Percentiles rank a stretch among this genome's conserved stretches.
Evolutionary conservation across 768 basidiomycete species (phyloP).

Genomic region (Dacryopinax spathularia): DNA sequence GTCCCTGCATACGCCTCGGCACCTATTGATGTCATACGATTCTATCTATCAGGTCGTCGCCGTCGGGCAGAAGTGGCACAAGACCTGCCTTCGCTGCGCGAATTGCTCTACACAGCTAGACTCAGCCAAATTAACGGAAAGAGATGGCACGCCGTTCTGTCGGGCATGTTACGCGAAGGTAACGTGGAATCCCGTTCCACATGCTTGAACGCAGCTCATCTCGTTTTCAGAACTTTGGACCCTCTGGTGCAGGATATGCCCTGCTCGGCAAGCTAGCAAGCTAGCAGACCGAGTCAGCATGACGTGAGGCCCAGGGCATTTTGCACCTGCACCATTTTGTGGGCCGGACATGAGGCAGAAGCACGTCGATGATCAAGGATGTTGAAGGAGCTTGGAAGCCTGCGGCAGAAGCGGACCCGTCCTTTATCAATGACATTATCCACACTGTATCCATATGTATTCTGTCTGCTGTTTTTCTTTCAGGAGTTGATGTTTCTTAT

Average conservation of each 20-base stretch:
- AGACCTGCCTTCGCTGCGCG: constrained; percentile 6
- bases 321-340: no score
- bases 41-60: constrained; percentile 1
- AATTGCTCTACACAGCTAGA: constrained; percentile 5
- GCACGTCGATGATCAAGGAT: neutral
- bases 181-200: neutral
- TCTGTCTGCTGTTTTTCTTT: neutral
- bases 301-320: no score
- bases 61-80: constrained; percentile 9
- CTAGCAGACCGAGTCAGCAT: neutral
- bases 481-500: neutral
- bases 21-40: neutral
- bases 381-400: neutral
- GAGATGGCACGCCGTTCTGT: constrained; percentile 7
- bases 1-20: neutral
- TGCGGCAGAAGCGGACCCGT: neutral
- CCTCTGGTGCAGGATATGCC: neutral
- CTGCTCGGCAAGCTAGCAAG: neutral
- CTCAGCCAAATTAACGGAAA: constrained; percentile 1
- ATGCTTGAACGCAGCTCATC: neutral
- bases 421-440: neutral
- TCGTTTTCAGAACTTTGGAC: neutral
- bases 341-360: neutral
- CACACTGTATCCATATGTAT: neutral
- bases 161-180: neutral